Percentiles rank a stretch among this genome's conserved stretches.
Conservation (phyloP, 805 yeast genomes). For the Starmerella geochares region DNA sequence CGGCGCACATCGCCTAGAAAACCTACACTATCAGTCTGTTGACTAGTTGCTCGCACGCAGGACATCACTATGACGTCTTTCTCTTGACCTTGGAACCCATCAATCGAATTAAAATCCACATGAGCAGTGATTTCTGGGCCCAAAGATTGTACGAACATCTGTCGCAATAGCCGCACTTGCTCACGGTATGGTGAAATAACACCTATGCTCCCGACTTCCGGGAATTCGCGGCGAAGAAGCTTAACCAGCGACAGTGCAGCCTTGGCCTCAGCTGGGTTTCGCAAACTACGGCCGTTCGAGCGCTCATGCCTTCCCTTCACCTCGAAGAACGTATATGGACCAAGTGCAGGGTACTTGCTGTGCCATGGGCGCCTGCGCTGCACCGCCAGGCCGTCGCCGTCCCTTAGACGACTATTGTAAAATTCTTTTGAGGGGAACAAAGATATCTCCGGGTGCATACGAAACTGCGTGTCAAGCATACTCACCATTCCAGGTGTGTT, state of each 20-base stretch:
- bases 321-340: slow-evolving; percentile 75
- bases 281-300: slow-evolving; percentile 45
- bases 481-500: slow-evolving; percentile 40
- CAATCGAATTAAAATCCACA: slow-evolving; percentile 87
- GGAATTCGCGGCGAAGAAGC: slow-evolving; percentile 40
- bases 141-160: slow-evolving; percentile 45
- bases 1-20: slow-evolving; percentile 84
- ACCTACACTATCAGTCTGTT: slow-evolving; percentile 48
- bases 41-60: slow-evolving; percentile 76
- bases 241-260: slow-evolving; percentile 61
- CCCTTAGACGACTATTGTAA: slow-evolving; percentile 58
- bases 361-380: slow-evolving; percentile 72
- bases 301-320: slow-evolving; percentile 52
- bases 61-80: slow-evolving; percentile 88
- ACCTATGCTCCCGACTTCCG: slow-evolving; percentile 58
- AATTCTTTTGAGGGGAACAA: slow-evolving; percentile 76
- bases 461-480: slow-evolving; percentile 80
- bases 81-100: slow-evolving; percentile 97
- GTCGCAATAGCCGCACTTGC: slow-evolving; percentile 55
- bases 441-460: slow-evolving; percentile 94
- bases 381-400: slow-evolving; percentile 64
- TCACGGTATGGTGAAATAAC: slow-evolving; percentile 91
- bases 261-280: slow-evolving; percentile 59
- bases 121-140: slow-evolving; percentile 55
- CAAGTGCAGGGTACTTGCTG: slow-evolving; percentile 34